phyloP scores from a whole-genome alignment of 2,329 filamentous ascomycete species.

The Fusarium floridanum region DNA sequence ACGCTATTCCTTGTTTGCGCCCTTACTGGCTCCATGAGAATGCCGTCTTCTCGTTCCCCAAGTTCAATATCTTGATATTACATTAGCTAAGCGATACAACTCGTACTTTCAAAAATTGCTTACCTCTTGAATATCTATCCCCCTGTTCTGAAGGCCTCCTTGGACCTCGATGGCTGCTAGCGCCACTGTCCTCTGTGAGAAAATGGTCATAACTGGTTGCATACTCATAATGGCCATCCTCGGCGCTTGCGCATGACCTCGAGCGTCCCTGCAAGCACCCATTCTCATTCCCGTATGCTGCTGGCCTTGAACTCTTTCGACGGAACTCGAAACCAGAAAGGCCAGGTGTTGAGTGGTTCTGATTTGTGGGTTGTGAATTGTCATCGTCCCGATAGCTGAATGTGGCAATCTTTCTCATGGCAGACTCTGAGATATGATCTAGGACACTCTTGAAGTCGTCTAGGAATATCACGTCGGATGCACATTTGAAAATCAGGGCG shows the following conservation, averaged over 20 bases:
- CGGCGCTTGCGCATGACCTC: neutral
- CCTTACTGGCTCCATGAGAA: neutral
- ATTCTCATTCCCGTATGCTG: neutral
- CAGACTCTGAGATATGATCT: slow-evolving; percentile 26
- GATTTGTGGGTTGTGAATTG: neutral
- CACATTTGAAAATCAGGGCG: slow-evolving; percentile 30
- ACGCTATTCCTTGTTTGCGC: neutral
- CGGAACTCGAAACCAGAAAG: neutral
- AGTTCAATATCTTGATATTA: neutral
- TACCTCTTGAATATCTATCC: neutral
- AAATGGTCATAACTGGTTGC: neutral
- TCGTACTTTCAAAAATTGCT: neutral
- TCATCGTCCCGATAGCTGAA: slow-evolving; percentile 15
- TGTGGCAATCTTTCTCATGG: slow-evolving; percentile 28
- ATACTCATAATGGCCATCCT: slow-evolving; percentile 1
- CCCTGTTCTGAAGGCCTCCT: neutral
- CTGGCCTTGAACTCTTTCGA: neutral
- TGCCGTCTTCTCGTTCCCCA: neutral
- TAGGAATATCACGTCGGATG: slow-evolving; percentile 30
- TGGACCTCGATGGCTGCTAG: neutral
- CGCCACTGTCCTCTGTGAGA: neutral
- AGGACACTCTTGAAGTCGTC: slow-evolving; percentile 33
- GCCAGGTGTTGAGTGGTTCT: neutral
- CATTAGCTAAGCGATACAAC: neutral
- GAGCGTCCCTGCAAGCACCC: neutral